These are phyloP conservation scores for Pseudogymnoascus sp. DNA, from an alignment of 2,329 filamentous ascomycete species.

Conservation along the genomic window DNA sequence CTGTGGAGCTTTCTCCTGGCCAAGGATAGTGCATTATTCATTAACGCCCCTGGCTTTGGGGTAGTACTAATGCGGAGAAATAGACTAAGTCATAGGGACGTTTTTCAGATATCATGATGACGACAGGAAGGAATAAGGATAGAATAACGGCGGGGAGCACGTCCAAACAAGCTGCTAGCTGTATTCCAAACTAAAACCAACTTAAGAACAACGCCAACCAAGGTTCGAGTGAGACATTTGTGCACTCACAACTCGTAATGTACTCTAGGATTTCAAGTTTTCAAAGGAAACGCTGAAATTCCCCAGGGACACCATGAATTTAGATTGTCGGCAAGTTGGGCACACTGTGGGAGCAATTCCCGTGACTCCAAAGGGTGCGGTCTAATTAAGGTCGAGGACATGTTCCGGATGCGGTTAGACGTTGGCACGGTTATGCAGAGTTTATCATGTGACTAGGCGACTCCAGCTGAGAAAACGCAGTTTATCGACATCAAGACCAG, in stretches of 20 bases:
- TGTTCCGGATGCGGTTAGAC: not conserved
- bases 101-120: slow-evolving; percentile 3
- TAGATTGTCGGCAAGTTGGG: not conserved
- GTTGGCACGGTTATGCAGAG: not conserved
- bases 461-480: not conserved
- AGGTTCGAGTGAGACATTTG: slow-evolving; percentile 4
- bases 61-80: slow-evolving; percentile 1
- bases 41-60: not conserved
- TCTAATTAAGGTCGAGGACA: not conserved
- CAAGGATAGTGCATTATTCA: not conserved
- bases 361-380: not conserved
- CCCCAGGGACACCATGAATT: not conserved
- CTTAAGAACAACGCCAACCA: not conserved
- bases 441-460: not conserved
- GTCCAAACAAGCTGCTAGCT: not conserved
- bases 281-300: not conserved
- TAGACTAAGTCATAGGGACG: not conserved
- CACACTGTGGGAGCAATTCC: not conserved
- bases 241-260: not conserved
- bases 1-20: slow-evolving; percentile 8
- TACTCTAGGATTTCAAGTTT: not conserved
- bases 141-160: not conserved
- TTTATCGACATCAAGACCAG: not conserved
- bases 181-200: slow-evolving; percentile 3
- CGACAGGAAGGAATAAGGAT: not conserved